Evolutionary conservation across 768 basidiomycete genomes (phyloP).

Genomic region (Lentinula detonsa): DNA sequence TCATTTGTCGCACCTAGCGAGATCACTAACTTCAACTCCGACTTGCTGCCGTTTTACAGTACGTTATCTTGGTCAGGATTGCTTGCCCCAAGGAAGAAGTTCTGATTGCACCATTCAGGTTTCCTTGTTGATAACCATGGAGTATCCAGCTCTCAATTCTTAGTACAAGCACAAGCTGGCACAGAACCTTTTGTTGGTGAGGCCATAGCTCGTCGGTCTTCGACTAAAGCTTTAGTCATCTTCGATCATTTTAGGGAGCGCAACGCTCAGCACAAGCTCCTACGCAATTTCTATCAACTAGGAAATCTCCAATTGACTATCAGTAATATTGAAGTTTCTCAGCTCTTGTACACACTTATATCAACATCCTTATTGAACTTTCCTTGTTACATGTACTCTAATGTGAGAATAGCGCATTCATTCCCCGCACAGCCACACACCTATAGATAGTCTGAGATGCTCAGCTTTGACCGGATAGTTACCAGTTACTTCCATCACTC

Average conservation of each 20-base stretch:
- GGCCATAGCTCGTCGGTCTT: background rate
- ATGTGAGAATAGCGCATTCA: too few relatives aligned
- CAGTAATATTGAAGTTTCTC: background rate
- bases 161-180: slow-evolving; percentile 29
- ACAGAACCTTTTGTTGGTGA: slow-evolving; percentile 28
- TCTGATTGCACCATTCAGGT: slow-evolving; percentile 12
- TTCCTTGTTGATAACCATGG: slow-evolving; percentile 23
- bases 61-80: background rate
- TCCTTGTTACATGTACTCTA: too few relatives aligned
- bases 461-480: background rate
- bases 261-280: slow-evolving; percentile 23
- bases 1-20: slow-evolving; percentile 29
- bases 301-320: background rate
- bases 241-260: slow-evolving; percentile 17
- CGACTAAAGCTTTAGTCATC: background rate
- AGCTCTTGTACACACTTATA: too few relatives aligned
- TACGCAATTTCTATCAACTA: slow-evolving; percentile 27
- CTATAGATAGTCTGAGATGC: background rate
- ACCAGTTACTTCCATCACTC: background rate
- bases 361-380: too few relatives aligned
- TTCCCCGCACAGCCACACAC: background rate
- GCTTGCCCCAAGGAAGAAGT: background rate
- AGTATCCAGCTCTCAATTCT: slow-evolving; percentile 24
- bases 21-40: slow-evolving; percentile 27
- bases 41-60: slow-evolving; percentile 29